Conservation (phyloP, 1,284 basidiomycete species). For the Stygiomarasmius scandens region DNA sequence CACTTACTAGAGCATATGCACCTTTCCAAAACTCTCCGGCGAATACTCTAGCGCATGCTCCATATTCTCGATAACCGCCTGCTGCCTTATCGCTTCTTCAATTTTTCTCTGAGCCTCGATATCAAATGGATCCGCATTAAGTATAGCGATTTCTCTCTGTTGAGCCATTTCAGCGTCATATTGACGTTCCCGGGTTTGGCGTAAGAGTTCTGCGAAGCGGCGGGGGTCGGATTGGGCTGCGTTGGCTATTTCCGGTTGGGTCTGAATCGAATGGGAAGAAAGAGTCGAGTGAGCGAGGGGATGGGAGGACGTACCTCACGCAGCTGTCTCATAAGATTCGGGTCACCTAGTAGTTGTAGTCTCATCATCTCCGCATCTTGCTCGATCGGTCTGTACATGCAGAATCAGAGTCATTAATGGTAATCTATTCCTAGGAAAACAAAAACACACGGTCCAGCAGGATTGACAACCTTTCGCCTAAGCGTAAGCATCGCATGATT, state of each 20-base stretch:
- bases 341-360: constrained; percentile 84
- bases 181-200: constrained; percentile 58
- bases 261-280: constrained; percentile 39
- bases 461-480: constrained; percentile 56
- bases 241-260: constrained; percentile 77
- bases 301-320: constrained; percentile 53
- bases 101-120: constrained; percentile 91
- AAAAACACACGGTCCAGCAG: constrained; percentile 60
- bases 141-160: constrained; percentile 64
- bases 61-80: constrained; percentile 90
- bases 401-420: neutral
- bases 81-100: constrained; percentile 90
- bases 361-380: constrained; percentile 91
- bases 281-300: constrained; percentile 5
- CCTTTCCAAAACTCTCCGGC: constrained; percentile 92
- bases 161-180: constrained; percentile 55
- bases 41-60: constrained; percentile 90
- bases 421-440: neutral
- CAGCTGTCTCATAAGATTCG: constrained; percentile 76
- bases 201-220: constrained; percentile 75
- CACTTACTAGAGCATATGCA: constrained; percentile 93
- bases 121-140: constrained; percentile 89
- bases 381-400: constrained; percentile 55
- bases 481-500: constrained; percentile 70
- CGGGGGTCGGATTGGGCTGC: constrained; percentile 72